Percentiles rank a stretch among this genome's conserved stretches.
phyloP scores from a whole-genome alignment of 1,139 yeast species.

The Protomyces inouyei region DNA sequence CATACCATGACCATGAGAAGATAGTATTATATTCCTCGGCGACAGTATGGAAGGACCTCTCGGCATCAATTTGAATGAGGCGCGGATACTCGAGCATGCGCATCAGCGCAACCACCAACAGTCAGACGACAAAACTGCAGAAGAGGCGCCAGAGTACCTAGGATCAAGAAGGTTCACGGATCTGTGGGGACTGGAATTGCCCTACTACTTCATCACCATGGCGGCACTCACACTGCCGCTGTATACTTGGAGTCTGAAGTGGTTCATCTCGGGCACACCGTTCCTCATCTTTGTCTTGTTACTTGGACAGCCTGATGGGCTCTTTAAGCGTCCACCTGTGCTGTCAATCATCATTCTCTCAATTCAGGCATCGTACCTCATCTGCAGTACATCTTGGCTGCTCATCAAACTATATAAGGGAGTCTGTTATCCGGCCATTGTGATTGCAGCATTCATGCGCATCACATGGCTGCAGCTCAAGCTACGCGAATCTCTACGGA shows the following conservation, averaged over 20 bases:
- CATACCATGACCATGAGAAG: no score
- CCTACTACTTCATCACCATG: slow-evolving; percentile 15
- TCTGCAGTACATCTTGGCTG: slow-evolving; percentile 22
- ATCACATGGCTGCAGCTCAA: neutral
- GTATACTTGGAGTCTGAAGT: slow-evolving; percentile 9
- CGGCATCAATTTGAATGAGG: neutral
- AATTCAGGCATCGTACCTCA: slow-evolving; percentile 2
- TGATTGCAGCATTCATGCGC: slow-evolving; percentile 4
- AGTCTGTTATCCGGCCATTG: slow-evolving; percentile 6
- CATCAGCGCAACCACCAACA: neutral
- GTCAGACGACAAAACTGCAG: neutral
- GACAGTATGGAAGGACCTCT: neutral
- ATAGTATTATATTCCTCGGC: no score
- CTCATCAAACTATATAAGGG: neutral
- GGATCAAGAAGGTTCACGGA: neutral
- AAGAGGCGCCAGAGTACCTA: neutral
- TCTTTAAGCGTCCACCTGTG: slow-evolving; percentile 1
- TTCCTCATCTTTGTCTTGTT: slow-evolving; percentile 1
- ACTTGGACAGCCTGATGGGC: slow-evolving; percentile 1
- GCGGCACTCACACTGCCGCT: slow-evolving; percentile 12
- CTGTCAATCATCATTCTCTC: neutral
- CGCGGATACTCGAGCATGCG: neutral
- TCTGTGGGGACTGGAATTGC: slow-evolving; percentile 11
- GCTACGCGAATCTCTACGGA: neutral
- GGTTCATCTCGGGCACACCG: slow-evolving; percentile 21